Evolutionary conservation across 2,329 filamentous ascomycete species (phyloP).

Genomic region (Celoporthe dispersa): DNA sequence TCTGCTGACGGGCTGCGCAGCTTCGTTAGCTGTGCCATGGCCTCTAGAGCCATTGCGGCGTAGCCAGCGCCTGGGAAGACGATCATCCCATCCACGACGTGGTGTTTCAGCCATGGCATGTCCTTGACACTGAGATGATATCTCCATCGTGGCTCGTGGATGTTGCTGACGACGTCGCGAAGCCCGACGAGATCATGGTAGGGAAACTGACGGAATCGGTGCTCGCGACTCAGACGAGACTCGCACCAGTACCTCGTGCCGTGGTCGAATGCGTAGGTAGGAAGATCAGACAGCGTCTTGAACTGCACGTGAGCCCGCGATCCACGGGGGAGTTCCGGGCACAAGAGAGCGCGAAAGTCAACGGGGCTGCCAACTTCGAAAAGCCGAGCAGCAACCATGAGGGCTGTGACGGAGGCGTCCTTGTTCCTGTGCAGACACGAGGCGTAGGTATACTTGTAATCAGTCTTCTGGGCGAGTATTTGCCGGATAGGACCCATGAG

Average conservation of each 20-base stretch:
- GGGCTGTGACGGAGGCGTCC: constrained; percentile 3
- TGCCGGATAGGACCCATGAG: constrained; percentile 35
- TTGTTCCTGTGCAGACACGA: background rate
- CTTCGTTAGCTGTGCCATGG: constrained; percentile 10
- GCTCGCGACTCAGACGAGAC: constrained; percentile 24
- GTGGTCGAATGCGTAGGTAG: constrained; percentile 28
- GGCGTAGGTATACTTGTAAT: constrained; percentile 16
- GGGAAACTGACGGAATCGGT: constrained; percentile 33
- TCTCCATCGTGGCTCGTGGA: constrained; percentile 10
- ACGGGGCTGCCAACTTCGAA: constrained; percentile 1
- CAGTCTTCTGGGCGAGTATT: constrained; percentile 12
- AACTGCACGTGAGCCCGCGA: background rate
- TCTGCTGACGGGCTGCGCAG: background rate
- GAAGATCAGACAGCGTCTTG: constrained; percentile 23
- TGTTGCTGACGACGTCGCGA: background rate
- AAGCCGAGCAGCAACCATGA: constrained; percentile 5
- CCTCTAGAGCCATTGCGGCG: constrained; percentile 14
- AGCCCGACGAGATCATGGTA: constrained; percentile 36
- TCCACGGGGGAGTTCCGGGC: background rate
- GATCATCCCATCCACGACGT: constrained; percentile 9
- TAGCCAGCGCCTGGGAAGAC: constrained; percentile 18
- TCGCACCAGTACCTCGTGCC: constrained; percentile 21
- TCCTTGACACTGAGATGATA: constrained; percentile 1
- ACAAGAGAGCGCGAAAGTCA: background rate
- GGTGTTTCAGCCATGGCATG: constrained; percentile 15